These are phyloP conservation scores for Aspergillus baeticus DNA, from an alignment of 495 filamentous ascomycete genomes.

Conservation along the genomic window DNA sequence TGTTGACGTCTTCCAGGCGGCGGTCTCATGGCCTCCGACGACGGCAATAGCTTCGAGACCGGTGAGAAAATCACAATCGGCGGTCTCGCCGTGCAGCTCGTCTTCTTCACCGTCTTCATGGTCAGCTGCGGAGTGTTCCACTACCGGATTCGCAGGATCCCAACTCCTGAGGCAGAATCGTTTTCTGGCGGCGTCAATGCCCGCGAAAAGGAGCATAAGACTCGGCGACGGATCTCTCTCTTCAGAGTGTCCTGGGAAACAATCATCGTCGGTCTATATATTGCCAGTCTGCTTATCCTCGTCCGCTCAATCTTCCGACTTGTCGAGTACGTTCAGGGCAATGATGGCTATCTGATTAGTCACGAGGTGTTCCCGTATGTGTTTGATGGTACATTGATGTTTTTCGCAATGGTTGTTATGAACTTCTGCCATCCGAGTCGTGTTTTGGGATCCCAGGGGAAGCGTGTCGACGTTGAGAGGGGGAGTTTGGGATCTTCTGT, in stretches of 20 bases:
- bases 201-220: too few relatives aligned
- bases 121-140: slow-evolving; percentile 34
- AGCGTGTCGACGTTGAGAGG: too few relatives aligned
- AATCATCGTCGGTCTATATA: not conserved
- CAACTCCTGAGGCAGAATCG: slow-evolving; percentile 15
- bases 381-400: slow-evolving; percentile 12
- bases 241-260: not conserved
- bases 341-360: slow-evolving; percentile 8
- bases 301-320: slow-evolving; percentile 15
- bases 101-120: slow-evolving; percentile 45
- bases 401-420: slow-evolving; percentile 15
- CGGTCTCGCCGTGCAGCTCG: slow-evolving; percentile 42
- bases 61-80: slow-evolving; percentile 45
- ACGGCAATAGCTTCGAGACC: slow-evolving; percentile 7
- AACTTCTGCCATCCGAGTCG: slow-evolving; percentile 15
- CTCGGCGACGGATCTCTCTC: too few relatives aligned
- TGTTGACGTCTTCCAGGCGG: slow-evolving; percentile 9
- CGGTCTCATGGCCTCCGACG: slow-evolving; percentile 20
- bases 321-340: slow-evolving; percentile 11
- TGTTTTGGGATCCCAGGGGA: too few relatives aligned
- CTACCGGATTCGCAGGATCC: slow-evolving; percentile 24
- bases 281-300: slow-evolving; percentile 8
- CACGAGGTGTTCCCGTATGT: slow-evolving; percentile 13
- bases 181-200: not conserved
- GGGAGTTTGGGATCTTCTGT: too few relatives aligned